phyloP scores from a whole-genome alignment of 179 eudicot genomes.

The Patellifolia procumbens region DNA sequence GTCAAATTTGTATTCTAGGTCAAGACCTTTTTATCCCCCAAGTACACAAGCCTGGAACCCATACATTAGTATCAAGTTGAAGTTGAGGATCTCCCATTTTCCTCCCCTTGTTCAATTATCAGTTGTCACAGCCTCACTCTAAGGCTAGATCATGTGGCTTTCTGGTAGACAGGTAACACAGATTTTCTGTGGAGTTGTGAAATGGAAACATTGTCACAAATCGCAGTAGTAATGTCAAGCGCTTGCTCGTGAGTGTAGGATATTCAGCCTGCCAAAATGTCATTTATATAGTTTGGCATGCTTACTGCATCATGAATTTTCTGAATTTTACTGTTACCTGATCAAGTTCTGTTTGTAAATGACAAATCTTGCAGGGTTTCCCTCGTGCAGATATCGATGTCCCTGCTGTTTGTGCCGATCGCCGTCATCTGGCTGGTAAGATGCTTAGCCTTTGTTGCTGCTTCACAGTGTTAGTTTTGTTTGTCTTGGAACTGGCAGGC shows the following conservation, averaged over 20 bases:
- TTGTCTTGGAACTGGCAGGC: background rate
- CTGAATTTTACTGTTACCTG: background rate
- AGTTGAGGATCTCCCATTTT: no score
- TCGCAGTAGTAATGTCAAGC: background rate
- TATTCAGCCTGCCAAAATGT: no score
- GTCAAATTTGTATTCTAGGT: no score
- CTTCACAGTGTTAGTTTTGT: background rate
- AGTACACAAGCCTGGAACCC: no score
- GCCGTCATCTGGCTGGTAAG: constrained; percentile 66
- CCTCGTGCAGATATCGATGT: constrained; percentile 87
- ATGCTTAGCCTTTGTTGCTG: background rate
- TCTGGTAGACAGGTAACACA: no score
- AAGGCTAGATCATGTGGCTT: no score
- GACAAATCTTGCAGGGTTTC: constrained; percentile 59
- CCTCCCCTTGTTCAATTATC: no score
- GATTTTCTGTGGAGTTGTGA: no score
- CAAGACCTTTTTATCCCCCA: no score
- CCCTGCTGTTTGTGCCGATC: constrained; percentile 65
- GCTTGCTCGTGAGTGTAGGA: background rate
- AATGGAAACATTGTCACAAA: no score
- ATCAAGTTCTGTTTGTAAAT: background rate
- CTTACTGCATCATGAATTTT: background rate
- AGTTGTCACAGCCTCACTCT: no score
- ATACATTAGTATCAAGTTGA: no score
- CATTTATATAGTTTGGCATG: background rate